Evolutionary conservation across 1,284 basidiomycete genomes (phyloP).

Genomic region (Laetiporus sulphureus): DNA sequence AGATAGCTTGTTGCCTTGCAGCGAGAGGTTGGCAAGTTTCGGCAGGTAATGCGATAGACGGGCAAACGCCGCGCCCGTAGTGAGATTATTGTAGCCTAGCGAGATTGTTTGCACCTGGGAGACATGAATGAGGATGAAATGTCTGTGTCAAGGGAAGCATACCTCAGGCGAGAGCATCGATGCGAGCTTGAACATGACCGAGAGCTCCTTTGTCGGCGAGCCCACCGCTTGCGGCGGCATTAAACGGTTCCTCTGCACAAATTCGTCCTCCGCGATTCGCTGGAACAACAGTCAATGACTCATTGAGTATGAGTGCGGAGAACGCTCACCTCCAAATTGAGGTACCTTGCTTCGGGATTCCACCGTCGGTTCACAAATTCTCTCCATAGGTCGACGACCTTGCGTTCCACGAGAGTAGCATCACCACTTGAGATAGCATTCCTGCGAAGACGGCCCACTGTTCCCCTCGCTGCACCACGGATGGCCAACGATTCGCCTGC

Average conservation of each 20-base stretch:
- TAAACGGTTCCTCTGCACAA: conserved; percentile 61
- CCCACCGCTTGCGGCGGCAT: conserved; percentile 59
- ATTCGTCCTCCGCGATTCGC: conserved; percentile 65
- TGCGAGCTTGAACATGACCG: conserved; percentile 83
- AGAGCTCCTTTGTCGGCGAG: conserved; percentile 55
- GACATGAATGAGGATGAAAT: neutral
- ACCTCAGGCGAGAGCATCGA: conserved; percentile 73
- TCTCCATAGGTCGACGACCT: conserved; percentile 57
- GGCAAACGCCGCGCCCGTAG: conserved; percentile 40
- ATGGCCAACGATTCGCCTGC: conserved; percentile 44
- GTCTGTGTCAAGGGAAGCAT: conserved; percentile 3
- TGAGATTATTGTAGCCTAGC: conserved; percentile 54
- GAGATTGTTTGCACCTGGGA: conserved; percentile 71
- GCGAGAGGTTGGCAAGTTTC: conserved; percentile 71
- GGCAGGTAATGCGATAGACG: conserved; percentile 64
- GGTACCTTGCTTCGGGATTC: conserved; percentile 59
- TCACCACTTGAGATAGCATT: conserved; percentile 38
- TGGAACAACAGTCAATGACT: conserved; percentile 12
- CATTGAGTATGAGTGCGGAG: neutral
- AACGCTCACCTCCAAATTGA: conserved; percentile 71
- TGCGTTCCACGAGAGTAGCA: conserved; percentile 22
- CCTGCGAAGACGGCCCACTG: conserved; percentile 47
- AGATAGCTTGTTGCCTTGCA: conserved; percentile 69
- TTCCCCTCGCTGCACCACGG: conserved; percentile 43
- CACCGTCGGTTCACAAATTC: conserved; percentile 66